Percentiles rank a stretch among this genome's conserved stretches.
phyloP scores from a whole-genome alignment of 106 monocot genomes.

The Platanthera zijinensis region DNA sequence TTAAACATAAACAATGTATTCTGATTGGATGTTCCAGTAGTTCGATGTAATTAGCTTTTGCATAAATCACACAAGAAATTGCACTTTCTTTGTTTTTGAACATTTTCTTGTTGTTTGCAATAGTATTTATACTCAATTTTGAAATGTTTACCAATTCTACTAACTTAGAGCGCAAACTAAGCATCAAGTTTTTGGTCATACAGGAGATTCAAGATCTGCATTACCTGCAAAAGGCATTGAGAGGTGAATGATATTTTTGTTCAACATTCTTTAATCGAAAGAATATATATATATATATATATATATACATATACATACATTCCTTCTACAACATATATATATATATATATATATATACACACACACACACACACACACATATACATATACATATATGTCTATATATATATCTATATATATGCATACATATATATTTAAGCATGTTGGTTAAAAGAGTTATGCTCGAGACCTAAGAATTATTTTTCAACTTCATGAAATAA shows the following conservation, averaged over 20 bases:
- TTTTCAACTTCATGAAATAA: background rate
- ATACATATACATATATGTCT: too few species aligned
- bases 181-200: conserved; percentile 6
- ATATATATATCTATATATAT: too few species aligned
- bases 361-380: too few species aligned
- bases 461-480: background rate
- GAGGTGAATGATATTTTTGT: conserved; percentile 34
- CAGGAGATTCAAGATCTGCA: conserved; percentile 62
- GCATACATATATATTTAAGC: background rate
- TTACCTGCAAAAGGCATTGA: conserved; percentile 62
- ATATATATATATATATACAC: too few species aligned
- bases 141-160: background rate
- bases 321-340: too few species aligned
- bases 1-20: background rate
- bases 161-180: background rate
- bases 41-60: background rate
- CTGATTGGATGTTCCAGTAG: background rate
- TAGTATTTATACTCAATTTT: background rate
- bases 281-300: background rate
- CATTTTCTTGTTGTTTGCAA: background rate
- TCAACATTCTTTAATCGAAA: background rate
- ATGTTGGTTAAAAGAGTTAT: background rate
- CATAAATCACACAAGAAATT: background rate
- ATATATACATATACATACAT: too few species aligned
- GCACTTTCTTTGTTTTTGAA: background rate